Evolutionary conservation across 2,329 filamentous ascomycete genomes (phyloP).

Genomic region (Aspergillus udagawae): DNA sequence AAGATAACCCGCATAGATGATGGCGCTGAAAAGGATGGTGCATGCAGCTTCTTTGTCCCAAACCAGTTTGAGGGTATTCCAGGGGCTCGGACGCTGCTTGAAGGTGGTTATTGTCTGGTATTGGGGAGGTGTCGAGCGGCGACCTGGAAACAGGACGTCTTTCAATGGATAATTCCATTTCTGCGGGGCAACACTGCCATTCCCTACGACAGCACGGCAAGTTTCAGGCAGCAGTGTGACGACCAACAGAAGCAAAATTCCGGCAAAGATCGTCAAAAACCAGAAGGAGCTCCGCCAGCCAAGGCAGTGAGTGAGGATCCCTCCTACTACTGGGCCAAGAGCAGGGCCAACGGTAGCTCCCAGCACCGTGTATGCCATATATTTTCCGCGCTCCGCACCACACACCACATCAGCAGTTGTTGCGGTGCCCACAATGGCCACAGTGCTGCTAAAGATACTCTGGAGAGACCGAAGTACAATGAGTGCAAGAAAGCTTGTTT

Average conservation of each 20-base stretch:
- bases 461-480: slow-evolving; percentile 29
- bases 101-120: neutral
- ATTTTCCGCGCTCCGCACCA: slow-evolving; percentile 28
- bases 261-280: slow-evolving; percentile 26
- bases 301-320: slow-evolving; percentile 19
- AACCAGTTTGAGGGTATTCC: neutral
- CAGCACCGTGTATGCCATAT: slow-evolving; percentile 24
- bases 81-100: neutral
- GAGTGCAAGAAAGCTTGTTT: slow-evolving; percentile 25
- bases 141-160: neutral
- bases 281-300: slow-evolving; percentile 31
- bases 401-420: slow-evolving; percentile 30
- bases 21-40: slow-evolving; percentile 31
- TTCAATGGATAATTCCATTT: slow-evolving; percentile 10
- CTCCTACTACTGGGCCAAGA: slow-evolving; percentile 29
- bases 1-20: slow-evolving; percentile 29
- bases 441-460: slow-evolving; percentile 24
- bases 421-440: slow-evolving; percentile 26
- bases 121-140: neutral
- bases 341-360: slow-evolving; percentile 22
- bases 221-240: slow-evolving; percentile 27
- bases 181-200: slow-evolving; percentile 21
- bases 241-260: slow-evolving; percentile 13
- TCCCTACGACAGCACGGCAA: slow-evolving; percentile 28
- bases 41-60: slow-evolving; percentile 29